Evolutionary conservation across 2,329 filamentous ascomycete species (phyloP).

Genomic region (Cordyceps cicadae): DNA sequence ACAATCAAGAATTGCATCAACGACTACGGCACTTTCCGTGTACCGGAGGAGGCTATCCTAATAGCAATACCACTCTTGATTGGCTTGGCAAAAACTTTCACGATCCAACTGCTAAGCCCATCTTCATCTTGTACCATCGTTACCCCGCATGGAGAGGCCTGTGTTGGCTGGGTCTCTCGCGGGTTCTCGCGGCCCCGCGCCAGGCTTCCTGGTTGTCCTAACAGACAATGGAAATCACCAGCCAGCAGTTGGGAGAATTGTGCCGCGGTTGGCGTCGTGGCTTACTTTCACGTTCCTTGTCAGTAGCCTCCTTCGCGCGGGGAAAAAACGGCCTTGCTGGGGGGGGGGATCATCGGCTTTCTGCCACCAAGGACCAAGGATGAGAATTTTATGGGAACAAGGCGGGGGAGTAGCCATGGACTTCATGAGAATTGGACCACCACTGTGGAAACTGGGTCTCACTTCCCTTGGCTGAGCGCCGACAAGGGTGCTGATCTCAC

Average conservation of each 20-base stretch:
- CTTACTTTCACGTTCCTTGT: neutral
- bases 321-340: neutral
- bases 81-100: neutral
- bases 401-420: neutral
- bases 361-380: neutral
- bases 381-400: neutral
- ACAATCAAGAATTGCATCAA: no score
- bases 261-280: conserved; percentile 7
- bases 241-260: neutral
- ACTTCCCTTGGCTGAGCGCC: neutral
- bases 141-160: neutral
- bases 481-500: neutral
- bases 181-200: neutral
- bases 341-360: neutral
- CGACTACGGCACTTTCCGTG: no score
- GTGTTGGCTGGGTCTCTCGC: neutral
- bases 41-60: no score
- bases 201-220: neutral
- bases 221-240: neutral
- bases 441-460: neutral
- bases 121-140: neutral
- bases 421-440: neutral
- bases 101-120: neutral
- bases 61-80: no score
- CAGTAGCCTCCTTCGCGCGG: neutral